A percentile compares a stretch with the other conserved stretches of the same genome.
Conservation (phyloP, 179 eudicot genomes). For the Sideroxylon spinosum region DNA sequence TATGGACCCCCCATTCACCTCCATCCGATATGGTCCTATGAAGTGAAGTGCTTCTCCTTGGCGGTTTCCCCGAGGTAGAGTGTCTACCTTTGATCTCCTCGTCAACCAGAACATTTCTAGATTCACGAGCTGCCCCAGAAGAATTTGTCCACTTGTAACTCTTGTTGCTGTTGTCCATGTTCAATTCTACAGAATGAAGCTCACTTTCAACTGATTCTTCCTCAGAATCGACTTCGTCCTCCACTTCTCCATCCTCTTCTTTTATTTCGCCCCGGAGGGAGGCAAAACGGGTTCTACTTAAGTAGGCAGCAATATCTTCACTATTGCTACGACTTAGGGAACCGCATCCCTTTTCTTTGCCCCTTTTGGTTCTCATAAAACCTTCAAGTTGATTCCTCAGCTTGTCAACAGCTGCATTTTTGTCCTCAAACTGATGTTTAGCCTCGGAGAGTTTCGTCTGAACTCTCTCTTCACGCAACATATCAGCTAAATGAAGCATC, state of each 20-base stretch:
- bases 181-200: conserved; percentile 66
- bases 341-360: conserved; percentile 33
- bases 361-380: conserved; percentile 34
- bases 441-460: conserved; percentile 64
- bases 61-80: conserved; percentile 38
- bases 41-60: conserved; percentile 53
- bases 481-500: conserved; percentile 59
- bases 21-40: conserved; percentile 56
- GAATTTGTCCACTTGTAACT: conserved; percentile 29
- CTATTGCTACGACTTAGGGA: conserved; percentile 28
- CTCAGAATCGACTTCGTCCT: conserved; percentile 42
- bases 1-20: conserved; percentile 48
- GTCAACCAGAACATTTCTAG: conserved; percentile 28
- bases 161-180: conserved; percentile 32
- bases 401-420: conserved; percentile 54
- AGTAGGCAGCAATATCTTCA: conserved; percentile 25
- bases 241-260: conserved; percentile 47
- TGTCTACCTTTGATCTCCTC: conserved; percentile 44
- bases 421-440: conserved; percentile 63
- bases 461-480: conserved; percentile 56
- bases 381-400: conserved; percentile 59
- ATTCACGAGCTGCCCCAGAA: conserved; percentile 21
- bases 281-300: conserved; percentile 19
- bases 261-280: conserved; percentile 32
- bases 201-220: conserved; percentile 62